These are phyloP conservation scores for Gleditsia sinensis DNA, from an alignment of 306 rosid species.

Conservation along the genomic window DNA sequence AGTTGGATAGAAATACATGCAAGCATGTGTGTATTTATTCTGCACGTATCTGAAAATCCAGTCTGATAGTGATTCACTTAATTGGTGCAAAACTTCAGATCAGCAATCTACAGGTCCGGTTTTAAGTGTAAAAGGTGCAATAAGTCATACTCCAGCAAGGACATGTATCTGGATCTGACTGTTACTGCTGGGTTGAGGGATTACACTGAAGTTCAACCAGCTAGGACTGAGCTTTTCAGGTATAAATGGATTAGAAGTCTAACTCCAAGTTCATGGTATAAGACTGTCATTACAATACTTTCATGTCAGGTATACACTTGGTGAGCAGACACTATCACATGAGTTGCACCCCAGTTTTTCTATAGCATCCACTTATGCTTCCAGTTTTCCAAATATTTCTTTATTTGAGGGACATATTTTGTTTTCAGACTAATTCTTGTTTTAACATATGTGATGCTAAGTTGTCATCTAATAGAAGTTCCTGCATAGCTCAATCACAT, in stretches of 20 bases:
- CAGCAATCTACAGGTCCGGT: slow-evolving; percentile 88
- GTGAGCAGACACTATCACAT: slow-evolving; percentile 10
- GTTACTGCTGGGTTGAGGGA: slow-evolving; percentile 73
- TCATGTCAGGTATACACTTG: slow-evolving; percentile 12
- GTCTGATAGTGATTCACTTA: slow-evolving; percentile 16
- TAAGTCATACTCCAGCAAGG: slow-evolving; percentile 85
- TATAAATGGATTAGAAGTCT: slow-evolving; percentile 22
- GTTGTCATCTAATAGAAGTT: slow-evolving; percentile 25
- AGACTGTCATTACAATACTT: neutral
- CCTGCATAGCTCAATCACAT: slow-evolving; percentile 16
- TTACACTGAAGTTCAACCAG: slow-evolving; percentile 72
- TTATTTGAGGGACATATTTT: neutral
- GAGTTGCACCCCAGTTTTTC: neutral
- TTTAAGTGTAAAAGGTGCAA: slow-evolving; percentile 81
- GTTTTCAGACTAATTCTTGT: neutral
- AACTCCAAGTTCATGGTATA: neutral
- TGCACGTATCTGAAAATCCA: neutral
- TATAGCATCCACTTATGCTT: neutral
- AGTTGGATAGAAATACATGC: slow-evolving; percentile 41
- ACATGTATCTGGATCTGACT: slow-evolving; percentile 76
- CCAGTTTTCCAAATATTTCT: neutral
- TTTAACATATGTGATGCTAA: neutral
- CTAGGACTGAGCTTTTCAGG: slow-evolving; percentile 78
- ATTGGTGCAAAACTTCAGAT: slow-evolving; percentile 48
- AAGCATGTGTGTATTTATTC: slow-evolving; percentile 2